Conservation (phyloP, 371 early-diverging fungal genomes). For the Actinomortierella ambigua region DNA sequence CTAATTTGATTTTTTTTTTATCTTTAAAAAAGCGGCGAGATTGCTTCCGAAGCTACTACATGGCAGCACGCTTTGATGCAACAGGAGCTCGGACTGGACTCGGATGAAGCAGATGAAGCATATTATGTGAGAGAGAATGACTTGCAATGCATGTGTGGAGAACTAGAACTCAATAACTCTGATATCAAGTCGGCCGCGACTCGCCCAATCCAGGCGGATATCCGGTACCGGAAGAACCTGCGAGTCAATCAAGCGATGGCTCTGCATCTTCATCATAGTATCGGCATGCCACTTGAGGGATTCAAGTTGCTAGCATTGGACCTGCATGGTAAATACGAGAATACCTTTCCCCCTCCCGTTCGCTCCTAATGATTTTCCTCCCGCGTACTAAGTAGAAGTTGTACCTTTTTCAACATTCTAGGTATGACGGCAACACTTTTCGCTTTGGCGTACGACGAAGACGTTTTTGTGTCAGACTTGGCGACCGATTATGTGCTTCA, state of each 20-base stretch:
- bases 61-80: slow-evolving; percentile 17
- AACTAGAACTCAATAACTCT: slow-evolving; percentile 17
- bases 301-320: slow-evolving; percentile 14
- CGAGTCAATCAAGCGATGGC: slow-evolving; percentile 22
- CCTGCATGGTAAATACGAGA: slow-evolving; percentile 15
- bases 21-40: slow-evolving; percentile 12
- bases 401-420: too few relatives aligned
- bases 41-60: slow-evolving; percentile 16
- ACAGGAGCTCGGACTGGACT: slow-evolving; percentile 13
- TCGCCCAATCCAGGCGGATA: slow-evolving; percentile 7
- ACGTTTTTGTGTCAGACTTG: slow-evolving; percentile 15
- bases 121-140: slow-evolving; percentile 14
- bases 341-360: too few relatives aligned
- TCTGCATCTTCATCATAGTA: slow-evolving; percentile 9
- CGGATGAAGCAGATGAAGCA: slow-evolving; percentile 7
- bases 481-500: slow-evolving; percentile 21
- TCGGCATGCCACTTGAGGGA: slow-evolving; percentile 12
- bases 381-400: too few relatives aligned
- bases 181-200: slow-evolving; percentile 13
- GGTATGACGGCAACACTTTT: slow-evolving; percentile 14
- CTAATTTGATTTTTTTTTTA: neutral
- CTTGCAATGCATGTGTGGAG: slow-evolving; percentile 10
- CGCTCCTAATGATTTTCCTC: too few relatives aligned
- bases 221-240: slow-evolving; percentile 20
- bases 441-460: slow-evolving; percentile 9